Percentiles rank a stretch among this genome's conserved stretches.
These are phyloP conservation scores for Xylariaceae sp. DNA, from an alignment of 2,329 filamentous ascomycete species.

Conservation along the genomic window DNA sequence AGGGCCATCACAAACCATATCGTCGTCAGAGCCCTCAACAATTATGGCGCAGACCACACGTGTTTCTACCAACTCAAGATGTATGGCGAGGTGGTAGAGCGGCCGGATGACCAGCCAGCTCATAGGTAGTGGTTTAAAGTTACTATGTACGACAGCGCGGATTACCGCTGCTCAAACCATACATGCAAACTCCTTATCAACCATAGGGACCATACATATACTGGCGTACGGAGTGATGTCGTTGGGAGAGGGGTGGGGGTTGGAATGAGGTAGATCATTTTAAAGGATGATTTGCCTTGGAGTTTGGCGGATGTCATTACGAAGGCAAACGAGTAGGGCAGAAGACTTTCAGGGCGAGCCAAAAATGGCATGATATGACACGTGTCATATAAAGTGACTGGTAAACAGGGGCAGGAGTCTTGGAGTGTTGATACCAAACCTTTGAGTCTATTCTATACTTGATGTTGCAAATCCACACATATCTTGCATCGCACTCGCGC, in stretches of 20 bases:
- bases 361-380: background rate
- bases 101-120: conserved; percentile 4
- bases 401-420: conserved; percentile 10
- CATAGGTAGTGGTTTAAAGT: background rate
- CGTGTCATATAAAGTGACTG: background rate
- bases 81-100: conserved; percentile 43
- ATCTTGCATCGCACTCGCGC: background rate
- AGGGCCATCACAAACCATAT: conserved; percentile 48
- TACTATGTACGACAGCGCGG: background rate
- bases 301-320: conserved; percentile 2
- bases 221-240: conserved; percentile 1
- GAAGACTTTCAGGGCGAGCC: background rate
- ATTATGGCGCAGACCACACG: conserved; percentile 59
- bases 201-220: background rate
- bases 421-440: conserved; percentile 25
- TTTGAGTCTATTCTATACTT: conserved; percentile 18
- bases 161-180: background rate
- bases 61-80: conserved; percentile 63
- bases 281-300: conserved; percentile 2
- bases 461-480: conserved; percentile 16
- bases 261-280: background rate
- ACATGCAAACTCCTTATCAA: background rate
- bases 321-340: background rate
- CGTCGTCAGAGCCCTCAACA: conserved; percentile 52
- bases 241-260: background rate